Conservation (phyloP, 345 rosid species). For the Moricandia moricandioides region DNA sequence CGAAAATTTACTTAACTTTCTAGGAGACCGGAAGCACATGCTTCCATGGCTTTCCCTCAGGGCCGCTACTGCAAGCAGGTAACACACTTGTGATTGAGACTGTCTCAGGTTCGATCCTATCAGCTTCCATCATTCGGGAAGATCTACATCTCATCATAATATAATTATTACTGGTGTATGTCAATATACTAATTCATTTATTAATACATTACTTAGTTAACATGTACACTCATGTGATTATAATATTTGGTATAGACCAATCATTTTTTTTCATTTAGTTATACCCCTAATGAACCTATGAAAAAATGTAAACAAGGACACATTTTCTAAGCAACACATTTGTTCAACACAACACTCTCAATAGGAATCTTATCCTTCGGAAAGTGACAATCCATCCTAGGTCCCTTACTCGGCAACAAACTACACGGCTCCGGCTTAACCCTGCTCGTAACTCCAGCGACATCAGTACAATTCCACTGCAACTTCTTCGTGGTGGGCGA, state of each 20-base stretch:
- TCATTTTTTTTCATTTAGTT: background rate
- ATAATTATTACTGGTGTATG: too few relatives aligned
- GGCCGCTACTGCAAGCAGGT: too few relatives aligned
- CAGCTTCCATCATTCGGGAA: too few relatives aligned
- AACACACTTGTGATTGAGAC: too few relatives aligned
- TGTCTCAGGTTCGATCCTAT: too few relatives aligned
- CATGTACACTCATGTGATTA: too few relatives aligned
- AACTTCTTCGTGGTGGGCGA: conserved; percentile 33
- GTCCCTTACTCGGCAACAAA: conserved; percentile 43
- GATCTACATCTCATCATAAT: too few relatives aligned
- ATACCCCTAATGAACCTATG: background rate
- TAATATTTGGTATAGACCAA: background rate
- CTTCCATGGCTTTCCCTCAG: too few relatives aligned
- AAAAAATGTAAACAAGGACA: background rate
- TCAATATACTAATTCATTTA: too few relatives aligned
- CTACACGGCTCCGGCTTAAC: conserved; percentile 56
- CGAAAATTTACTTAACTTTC: too few relatives aligned
- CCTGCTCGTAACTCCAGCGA: conserved; percentile 49
- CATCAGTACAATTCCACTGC: conserved; percentile 66
- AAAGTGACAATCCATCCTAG: conserved; percentile 42
- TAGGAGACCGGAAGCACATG: too few relatives aligned
- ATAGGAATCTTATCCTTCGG: conserved; percentile 41
- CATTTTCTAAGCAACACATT: conserved; percentile 37
- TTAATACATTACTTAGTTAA: too few relatives aligned
- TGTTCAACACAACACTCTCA: conserved; percentile 45